These are phyloP conservation scores for Xylariaceae sp. DNA, from an alignment of 2,329 filamentous ascomycete genomes.

Conservation along the genomic window DNA sequence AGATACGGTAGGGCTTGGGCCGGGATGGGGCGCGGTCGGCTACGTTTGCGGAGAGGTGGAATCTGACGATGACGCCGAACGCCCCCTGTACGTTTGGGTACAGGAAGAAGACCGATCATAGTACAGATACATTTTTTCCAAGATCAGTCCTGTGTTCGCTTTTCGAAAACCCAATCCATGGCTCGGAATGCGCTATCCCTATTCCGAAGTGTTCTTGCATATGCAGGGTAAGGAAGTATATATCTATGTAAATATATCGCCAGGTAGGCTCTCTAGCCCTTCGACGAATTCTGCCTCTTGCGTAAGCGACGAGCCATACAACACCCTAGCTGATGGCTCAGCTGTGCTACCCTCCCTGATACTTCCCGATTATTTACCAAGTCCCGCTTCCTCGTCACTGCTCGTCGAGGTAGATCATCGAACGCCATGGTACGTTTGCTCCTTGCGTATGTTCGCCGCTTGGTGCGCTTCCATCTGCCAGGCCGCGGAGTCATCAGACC, in stretches of 20 bases:
- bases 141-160: not conserved
- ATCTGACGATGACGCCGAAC: constrained; percentile 9
- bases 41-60: constrained; percentile 1
- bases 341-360: not conserved
- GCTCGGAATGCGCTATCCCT: not conserved
- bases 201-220: not conserved
- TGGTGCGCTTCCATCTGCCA: not conserved
- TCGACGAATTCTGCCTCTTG: not conserved
- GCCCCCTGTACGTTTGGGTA: not conserved
- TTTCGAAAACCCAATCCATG: not conserved
- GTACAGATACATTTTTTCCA: not conserved
- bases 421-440: not conserved
- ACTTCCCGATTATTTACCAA: not conserved
- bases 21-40: not conserved
- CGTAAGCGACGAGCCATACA: not conserved
- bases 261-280: not conserved
- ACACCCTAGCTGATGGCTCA: not conserved
- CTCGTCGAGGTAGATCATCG: not conserved
- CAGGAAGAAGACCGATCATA: not conserved
- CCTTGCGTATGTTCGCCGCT: not conserved
- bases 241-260: not conserved
- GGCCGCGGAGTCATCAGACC: not conserved
- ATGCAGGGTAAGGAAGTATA: not conserved
- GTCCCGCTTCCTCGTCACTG: not conserved
- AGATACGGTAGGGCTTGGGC: constrained; percentile 4